Percentiles rank a stretch among this genome's conserved stretches.
Evolutionary conservation across 495 filamentous ascomycete genomes (phyloP).

Genomic region (Xylaria acuta): DNA sequence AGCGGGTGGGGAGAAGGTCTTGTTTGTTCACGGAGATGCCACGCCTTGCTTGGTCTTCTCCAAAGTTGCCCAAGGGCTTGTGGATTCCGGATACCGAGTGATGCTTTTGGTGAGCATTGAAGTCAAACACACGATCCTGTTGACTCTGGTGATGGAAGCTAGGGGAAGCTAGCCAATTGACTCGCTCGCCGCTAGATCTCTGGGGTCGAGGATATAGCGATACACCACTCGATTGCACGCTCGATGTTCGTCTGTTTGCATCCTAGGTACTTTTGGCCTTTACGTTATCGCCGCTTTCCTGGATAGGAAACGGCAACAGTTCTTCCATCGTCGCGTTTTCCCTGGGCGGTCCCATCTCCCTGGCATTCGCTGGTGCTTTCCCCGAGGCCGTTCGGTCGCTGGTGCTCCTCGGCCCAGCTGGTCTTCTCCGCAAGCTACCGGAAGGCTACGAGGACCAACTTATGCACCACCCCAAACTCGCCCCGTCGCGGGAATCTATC

Average conservation of each 20-base stretch:
- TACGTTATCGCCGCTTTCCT: slow-evolving; percentile 68
- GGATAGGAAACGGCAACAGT: slow-evolving; percentile 61
- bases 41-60: slow-evolving; percentile 74
- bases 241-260: slow-evolving; percentile 75
- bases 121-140: not conserved
- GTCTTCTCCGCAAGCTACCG: slow-evolving; percentile 61
- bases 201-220: slow-evolving; percentile 81
- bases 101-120: slow-evolving; percentile 67
- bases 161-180: not conserved
- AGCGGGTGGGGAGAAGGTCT: slow-evolving; percentile 70
- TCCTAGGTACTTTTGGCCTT: slow-evolving; percentile 74
- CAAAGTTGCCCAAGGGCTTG: slow-evolving; percentile 69
- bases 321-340: slow-evolving; percentile 84
- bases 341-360: slow-evolving; percentile 78
- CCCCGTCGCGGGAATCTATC: slow-evolving; percentile 26
- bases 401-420: slow-evolving; percentile 77
- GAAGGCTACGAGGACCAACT: slow-evolving; percentile 31
- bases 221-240: slow-evolving; percentile 66
- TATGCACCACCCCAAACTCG: slow-evolving; percentile 28
- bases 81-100: slow-evolving; percentile 71
- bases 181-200: slow-evolving; percentile 53
- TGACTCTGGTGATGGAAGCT: not conserved
- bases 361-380: slow-evolving; percentile 72
- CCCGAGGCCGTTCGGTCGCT: slow-evolving; percentile 68
- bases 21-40: slow-evolving; percentile 81